Evolutionary conservation across 208 protist genomes (phyloP), one percentile per base, ranked within the genome.

Genomic region (Trypanosoma vivax): DNA sequence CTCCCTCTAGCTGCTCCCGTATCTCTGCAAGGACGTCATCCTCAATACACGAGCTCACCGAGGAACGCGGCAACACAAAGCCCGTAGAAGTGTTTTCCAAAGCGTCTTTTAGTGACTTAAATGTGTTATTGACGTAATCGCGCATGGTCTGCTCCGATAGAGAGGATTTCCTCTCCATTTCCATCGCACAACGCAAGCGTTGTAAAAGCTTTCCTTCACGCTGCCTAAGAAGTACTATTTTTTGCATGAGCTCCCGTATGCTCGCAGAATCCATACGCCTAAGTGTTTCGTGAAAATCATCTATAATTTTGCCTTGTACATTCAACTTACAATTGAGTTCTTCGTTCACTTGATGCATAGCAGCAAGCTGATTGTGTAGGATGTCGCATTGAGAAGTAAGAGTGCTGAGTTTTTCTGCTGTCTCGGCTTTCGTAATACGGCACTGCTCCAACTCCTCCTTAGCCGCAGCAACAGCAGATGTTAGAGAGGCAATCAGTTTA

Each of bases 141-240:
- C 69, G 65, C 45, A 86, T 42, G 29, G 41, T 57, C 42, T 73
- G 56, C 50, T 82, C 67, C 0, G 69, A 64, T 3, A 58, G 49
- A 3, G 49, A 45, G 5, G 70, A 55, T 29, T 90, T 79, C 45
- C 87, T 70, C 23, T 76, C 74, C 18, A 72, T 59, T 14, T 63
- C 63, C 35, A 76, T 52, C 1, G 73, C 78, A 39, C 79, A 68
- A 7, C 83, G 87, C 46, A 94, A 54, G n/a, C 83, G 77, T 42
- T 88, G 71, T 6, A 91, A 60, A 7, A 94, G 72, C 33, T 74
- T 85, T 2, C 70, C 73, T 51, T 94, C 87, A 34, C 87, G 77
- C 14, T 78, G 77, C 27, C 87, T 71, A 43, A 94, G 61, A 5
- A 91, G 47, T 37, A 94, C 81, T 27, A 94, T 78, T 39, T 90